These are phyloP conservation scores for Solanum dulcamara DNA, from an alignment of 257 asterid genomes.

Conservation along the genomic window DNA sequence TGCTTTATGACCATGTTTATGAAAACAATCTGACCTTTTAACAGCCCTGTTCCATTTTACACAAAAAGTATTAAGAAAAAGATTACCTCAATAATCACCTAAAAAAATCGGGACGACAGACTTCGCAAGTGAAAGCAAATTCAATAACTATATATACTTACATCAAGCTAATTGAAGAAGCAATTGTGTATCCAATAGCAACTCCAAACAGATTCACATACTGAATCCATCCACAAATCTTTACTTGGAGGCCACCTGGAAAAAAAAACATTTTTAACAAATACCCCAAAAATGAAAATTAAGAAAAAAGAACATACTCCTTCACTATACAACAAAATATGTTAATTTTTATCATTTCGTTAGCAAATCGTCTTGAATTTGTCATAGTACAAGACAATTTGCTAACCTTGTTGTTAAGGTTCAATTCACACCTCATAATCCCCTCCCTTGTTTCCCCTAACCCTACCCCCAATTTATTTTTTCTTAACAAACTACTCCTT, in stretches of 20 bases:
- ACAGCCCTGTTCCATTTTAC: conserved; percentile 27
- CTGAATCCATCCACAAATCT: conserved; percentile 86
- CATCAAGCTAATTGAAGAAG: conserved; percentile 61
- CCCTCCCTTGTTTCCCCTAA: background rate
- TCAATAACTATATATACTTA: conserved; percentile 26
- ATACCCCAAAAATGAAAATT: background rate
- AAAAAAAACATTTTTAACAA: background rate
- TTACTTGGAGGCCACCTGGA: conserved; percentile 77
- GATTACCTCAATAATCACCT: conserved; percentile 6
- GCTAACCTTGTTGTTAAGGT: background rate
- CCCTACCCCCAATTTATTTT: background rate
- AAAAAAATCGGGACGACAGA: background rate
- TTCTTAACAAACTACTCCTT: no score
- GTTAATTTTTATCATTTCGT: background rate
- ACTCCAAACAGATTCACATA: conserved; percentile 81
- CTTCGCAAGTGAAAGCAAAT: background rate
- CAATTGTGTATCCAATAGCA: conserved; percentile 88
- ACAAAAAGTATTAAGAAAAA: background rate
- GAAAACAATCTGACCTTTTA: conserved; percentile 34
- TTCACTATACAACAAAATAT: background rate
- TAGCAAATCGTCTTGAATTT: background rate
- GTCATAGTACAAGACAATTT: background rate
- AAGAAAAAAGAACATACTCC: background rate
- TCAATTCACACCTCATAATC: no score
- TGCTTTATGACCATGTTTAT: conserved; percentile 20